A percentile compares a stretch with the other conserved stretches of the same genome.
phyloP scores from a whole-genome alignment of 805 yeast species.

The Kluyveromyces wickerhamii region DNA sequence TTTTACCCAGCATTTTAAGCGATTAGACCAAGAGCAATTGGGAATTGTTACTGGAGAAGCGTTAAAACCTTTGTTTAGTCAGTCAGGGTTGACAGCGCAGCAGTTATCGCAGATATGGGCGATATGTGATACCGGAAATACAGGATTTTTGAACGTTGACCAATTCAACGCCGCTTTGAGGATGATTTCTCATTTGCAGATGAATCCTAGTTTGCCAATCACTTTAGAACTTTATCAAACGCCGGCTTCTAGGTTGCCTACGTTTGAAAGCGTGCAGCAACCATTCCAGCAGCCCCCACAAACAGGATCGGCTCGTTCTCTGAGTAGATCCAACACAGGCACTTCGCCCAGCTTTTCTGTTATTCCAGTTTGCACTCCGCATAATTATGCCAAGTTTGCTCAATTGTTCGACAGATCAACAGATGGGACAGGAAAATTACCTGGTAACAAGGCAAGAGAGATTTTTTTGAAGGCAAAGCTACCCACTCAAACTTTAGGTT shows the following conservation, averaged over 20 bases:
- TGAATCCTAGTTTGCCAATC: conserved; percentile 38
- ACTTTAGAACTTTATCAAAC: conserved; percentile 34
- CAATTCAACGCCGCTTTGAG: conserved; percentile 86
- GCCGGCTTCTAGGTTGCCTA: conserved; percentile 26
- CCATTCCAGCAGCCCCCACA: conserved; percentile 27
- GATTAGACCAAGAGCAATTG: conserved; percentile 67
- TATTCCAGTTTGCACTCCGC: conserved; percentile 46
- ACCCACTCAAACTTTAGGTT: conserved; percentile 69
- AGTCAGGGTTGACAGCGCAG: conserved; percentile 72
- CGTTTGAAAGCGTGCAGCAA: conserved; percentile 57
- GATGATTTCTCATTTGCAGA: conserved; percentile 84
- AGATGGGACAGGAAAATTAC: conserved; percentile 42
- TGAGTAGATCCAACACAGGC: conserved; percentile 32
- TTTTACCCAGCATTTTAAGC: conserved; percentile 67
- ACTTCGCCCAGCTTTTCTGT: conserved; percentile 27
- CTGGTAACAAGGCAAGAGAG: conserved; percentile 74
- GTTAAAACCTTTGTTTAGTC: conserved; percentile 75
- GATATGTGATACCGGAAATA: conserved; percentile 79
- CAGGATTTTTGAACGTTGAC: conserved; percentile 72
- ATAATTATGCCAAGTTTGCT: conserved; percentile 57
- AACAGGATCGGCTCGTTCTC: conserved; percentile 9
- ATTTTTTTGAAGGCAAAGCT: conserved; percentile 85
- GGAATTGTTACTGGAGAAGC: conserved; percentile 86
- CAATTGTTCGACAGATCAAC: conserved; percentile 62
- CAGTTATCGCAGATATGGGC: conserved; percentile 90